Conservation (phyloP, 2,329 filamentous ascomycete genomes). For the Pseudogymnoascus sp. region DNA sequence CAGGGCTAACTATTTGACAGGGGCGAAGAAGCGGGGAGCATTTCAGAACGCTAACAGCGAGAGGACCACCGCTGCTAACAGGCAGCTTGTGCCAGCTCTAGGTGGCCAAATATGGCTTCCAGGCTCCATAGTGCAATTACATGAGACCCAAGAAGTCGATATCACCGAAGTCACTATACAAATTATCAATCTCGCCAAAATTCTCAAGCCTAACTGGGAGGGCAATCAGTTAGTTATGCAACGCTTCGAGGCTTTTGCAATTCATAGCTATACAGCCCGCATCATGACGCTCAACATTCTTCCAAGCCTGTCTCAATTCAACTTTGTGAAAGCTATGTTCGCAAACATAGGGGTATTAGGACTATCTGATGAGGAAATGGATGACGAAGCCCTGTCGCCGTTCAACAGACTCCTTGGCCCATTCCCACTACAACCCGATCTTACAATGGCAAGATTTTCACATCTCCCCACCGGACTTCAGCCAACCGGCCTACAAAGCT, state of each 20-base stretch:
- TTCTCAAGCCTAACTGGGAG: not conserved
- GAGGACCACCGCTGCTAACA: not conserved
- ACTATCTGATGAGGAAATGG: conserved; percentile 7
- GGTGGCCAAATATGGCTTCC: not conserved
- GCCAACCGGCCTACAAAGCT: conserved; percentile 24
- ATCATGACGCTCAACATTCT: conserved; percentile 3
- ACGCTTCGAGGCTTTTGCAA: conserved; percentile 10
- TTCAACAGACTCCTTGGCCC: not conserved
- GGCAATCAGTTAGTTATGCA: conserved; percentile 1
- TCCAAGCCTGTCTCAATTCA: not conserved
- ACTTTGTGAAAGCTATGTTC: not conserved
- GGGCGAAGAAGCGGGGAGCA: not conserved
- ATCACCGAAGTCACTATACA: not conserved
- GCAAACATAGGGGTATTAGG: not conserved
- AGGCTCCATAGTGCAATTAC: not conserved
- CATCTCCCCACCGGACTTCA: conserved; percentile 15
- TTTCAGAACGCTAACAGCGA: not conserved
- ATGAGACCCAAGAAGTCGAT: not conserved
- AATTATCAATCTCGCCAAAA: not conserved
- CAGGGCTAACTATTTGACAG: not conserved
- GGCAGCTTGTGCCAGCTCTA: not conserved
- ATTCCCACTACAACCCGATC: not conserved
- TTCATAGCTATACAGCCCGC: conserved; percentile 7
- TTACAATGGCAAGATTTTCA: not conserved
- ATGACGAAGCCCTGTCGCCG: not conserved